phyloP scores from a whole-genome alignment of 495 filamentous ascomycete species.

The Cairneyella variabilis region DNA sequence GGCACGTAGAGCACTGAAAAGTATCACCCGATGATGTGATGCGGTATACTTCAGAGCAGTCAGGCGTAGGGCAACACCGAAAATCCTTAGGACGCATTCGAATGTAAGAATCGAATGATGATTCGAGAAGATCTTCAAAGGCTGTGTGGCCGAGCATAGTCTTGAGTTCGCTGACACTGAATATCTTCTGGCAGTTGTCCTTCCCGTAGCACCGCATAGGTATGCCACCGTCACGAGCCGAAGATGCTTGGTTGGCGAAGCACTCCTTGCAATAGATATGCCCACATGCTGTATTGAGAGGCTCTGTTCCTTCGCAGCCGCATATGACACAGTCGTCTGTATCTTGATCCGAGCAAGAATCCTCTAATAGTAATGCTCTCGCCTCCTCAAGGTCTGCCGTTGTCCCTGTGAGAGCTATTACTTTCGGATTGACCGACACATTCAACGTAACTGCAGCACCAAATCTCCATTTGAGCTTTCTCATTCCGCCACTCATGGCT shows the following conservation, averaged over 20 bases:
- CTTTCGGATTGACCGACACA: not conserved
- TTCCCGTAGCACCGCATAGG: conserved; percentile 31
- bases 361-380: not conserved
- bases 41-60: conserved; percentile 41
- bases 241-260: conserved; percentile 33
- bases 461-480: conserved; percentile 7
- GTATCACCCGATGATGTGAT: conserved; percentile 3
- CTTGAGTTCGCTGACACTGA: conserved; percentile 34
- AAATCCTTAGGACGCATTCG: conserved; percentile 30
- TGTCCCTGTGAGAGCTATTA: conserved; percentile 3
- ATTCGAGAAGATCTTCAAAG: conserved; percentile 37
- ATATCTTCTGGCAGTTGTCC: conserved; percentile 21
- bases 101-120: conserved; percentile 36
- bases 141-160: conserved; percentile 29
- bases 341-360: not conserved
- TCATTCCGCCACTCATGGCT: conserved; percentile 12
- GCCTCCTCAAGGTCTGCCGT: not conserved
- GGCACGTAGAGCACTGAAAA: conserved; percentile 36
- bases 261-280: conserved; percentile 46
- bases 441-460: conserved; percentile 11
- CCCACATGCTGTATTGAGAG: conserved; percentile 34
- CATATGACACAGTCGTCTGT: conserved; percentile 36
- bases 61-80: conserved; percentile 37
- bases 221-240: conserved; percentile 16
- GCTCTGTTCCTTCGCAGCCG: conserved; percentile 35